Evolutionary conservation across 306 rosid species (phyloP), one percentile per base, ranked within the genome.

Genomic region (Cucumis melo): DNA sequence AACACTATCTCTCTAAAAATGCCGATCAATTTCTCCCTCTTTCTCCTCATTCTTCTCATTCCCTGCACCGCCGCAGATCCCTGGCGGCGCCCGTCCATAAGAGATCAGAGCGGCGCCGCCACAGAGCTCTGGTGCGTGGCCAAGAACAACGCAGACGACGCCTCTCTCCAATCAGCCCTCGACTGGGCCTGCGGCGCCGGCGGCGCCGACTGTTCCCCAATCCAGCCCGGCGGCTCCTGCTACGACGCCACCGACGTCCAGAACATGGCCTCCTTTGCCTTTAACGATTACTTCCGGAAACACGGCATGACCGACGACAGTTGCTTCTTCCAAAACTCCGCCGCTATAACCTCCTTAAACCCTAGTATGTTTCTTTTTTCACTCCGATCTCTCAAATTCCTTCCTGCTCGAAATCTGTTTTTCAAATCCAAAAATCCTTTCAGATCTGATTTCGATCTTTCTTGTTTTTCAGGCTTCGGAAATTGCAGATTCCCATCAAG

Each of bases 91-190:
- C 62, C 78, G 23, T 29, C 64, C 71, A 21, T 21, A 53, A 80
- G 56, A 59, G 86, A 83, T 73, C 79, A 62, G n/a, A 21, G 48
- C 67, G 83, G 80, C 65, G 46, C 77, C 56, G 50, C 81, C 58
- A 83, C 71, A 79, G 87, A 92, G 84, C 93, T 94, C 5, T 94
- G 99, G 97, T 94, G 99, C 83, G 99, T 92, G 81, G 97, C 97
- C 12, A 94, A 87, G 86, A 94, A 94, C 86, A 90, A 92, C 89
- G 95, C 95, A 10, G 97, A 89, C 63, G 99, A 95, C 32, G 55
- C 91, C 17, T 83, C 91, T 7, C 83, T 95, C 42, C 92, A 80
- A 84, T 1, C 88, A 10, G 97, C 99, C 2, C 82, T 92, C 11
- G 88, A 88, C 55, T 94, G 99, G 99, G 97, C 92, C 5, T 95